Percentiles rank a stretch among this genome's conserved stretches.
Conservation (phyloP, 495 filamentous ascomycete genomes). For the Bombardia bombarda region DNA sequence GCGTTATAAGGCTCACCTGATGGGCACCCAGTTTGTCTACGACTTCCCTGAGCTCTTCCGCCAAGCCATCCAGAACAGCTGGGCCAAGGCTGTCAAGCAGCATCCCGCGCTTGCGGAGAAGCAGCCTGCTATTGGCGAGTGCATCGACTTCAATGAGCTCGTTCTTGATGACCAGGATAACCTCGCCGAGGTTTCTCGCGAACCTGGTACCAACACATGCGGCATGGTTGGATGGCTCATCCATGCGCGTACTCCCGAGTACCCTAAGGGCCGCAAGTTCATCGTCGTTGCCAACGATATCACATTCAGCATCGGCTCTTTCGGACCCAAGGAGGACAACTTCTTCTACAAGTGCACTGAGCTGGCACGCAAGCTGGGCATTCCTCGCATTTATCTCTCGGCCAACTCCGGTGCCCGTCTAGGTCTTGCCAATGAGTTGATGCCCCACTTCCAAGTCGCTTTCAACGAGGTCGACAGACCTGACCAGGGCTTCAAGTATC, state of each 20-base stretch:
- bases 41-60: constrained; percentile 99
- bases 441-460: constrained; percentile 91
- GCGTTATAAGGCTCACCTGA: constrained; percentile 96
- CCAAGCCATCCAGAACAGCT: constrained; percentile 95
- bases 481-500: constrained; percentile 92
- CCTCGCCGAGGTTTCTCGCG: constrained; percentile 83
- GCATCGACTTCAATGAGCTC: constrained; percentile 90
- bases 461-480: constrained; percentile 85
- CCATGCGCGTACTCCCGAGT: constrained; percentile 96
- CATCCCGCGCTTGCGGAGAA: constrained; percentile 66
- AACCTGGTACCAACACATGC: constrained; percentile 87
- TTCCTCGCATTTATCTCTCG: constrained; percentile 94
- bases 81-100: constrained; percentile 64
- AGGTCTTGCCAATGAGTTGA: constrained; percentile 92
- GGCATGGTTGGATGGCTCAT: constrained; percentile 99
- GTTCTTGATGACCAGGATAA: constrained; percentile 91
- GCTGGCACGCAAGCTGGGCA: constrained; percentile 82
- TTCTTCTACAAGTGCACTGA: constrained; percentile 99
- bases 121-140: constrained; percentile 79
- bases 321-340: constrained; percentile 90
- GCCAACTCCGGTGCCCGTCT: constrained; percentile 99
- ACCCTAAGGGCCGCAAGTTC: constrained; percentile 84
- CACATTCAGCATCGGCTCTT: constrained; percentile 97
- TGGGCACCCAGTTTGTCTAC: constrained; percentile 99
- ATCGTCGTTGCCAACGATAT: constrained; percentile 98